Percentiles rank a stretch among this genome's conserved stretches.
Conservation (phyloP, 2,329 filamentous ascomycete species). For the Exophiala aquamarina region DNA sequence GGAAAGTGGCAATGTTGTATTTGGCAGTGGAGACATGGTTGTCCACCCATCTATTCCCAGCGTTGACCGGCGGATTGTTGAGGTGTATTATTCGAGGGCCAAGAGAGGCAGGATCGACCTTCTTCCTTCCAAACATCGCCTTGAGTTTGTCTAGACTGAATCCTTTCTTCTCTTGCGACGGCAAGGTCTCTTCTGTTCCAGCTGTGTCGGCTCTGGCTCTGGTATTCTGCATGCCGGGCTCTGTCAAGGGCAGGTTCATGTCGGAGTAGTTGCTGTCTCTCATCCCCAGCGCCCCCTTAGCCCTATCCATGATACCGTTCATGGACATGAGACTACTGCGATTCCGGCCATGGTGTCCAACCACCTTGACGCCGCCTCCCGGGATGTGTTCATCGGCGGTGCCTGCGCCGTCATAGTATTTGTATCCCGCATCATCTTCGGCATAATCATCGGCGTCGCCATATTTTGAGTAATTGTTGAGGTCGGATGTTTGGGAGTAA, state of each 20-base stretch:
- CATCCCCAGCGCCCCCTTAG: conserved; percentile 91
- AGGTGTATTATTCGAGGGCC: conserved; percentile 91
- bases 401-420: conserved; percentile 72
- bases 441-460: conserved; percentile 84
- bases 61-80: conserved; percentile 93
- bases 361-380: conserved; percentile 34
- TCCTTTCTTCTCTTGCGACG: conserved; percentile 54
- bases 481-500: conserved; percentile 74
- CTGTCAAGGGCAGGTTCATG: conserved; percentile 95
- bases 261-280: conserved; percentile 79
- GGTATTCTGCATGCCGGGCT: conserved; percentile 65
- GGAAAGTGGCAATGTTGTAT: conserved; percentile 89
- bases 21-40: conserved; percentile 98
- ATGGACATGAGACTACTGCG: conserved; percentile 86
- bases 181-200: conserved; percentile 41
- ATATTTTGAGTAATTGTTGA: conserved; percentile 89
- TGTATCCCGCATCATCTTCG: conserved; percentile 66
- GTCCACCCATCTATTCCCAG: conserved; percentile 84
- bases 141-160: conserved; percentile 78
- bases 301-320: conserved; percentile 79
- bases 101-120: conserved; percentile 84
- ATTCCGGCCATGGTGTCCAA: conserved; percentile 48
- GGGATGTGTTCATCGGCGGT: conserved; percentile 58
- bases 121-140: conserved; percentile 83
- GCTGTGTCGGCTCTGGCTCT: conserved; percentile 48